These are phyloP conservation scores for Fraxinus nigra DNA, from an alignment of 305 asterid genomes.

Conservation along the genomic window DNA sequence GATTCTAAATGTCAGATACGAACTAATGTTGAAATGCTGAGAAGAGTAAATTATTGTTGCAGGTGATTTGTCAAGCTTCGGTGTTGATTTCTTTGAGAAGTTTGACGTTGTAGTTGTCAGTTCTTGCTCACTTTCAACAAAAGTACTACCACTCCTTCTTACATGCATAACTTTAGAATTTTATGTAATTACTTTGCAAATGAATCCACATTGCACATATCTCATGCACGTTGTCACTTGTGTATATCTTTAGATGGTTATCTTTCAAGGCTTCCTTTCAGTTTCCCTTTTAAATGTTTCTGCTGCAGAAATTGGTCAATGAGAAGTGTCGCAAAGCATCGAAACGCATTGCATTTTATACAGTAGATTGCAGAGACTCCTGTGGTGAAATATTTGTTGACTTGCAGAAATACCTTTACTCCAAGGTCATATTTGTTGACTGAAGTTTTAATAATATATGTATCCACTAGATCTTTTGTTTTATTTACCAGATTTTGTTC, in stretches of 20 bases:
- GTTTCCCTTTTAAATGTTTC: slow-evolving; percentile 12
- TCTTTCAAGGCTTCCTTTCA: not conserved
- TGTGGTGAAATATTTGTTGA: slow-evolving; percentile 97
- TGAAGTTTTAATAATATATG: not conserved
- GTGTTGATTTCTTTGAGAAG: slow-evolving; percentile 62
- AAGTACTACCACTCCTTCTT: slow-evolving; percentile 43
- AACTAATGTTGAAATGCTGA: not conserved
- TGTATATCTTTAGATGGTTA: not conserved
- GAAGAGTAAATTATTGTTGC: slow-evolving; percentile 11
- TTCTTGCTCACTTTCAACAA: slow-evolving; percentile 63
- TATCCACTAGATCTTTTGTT: slow-evolving; percentile 3
- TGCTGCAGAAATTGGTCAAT: slow-evolving; percentile 69
- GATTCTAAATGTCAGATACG: not conserved
- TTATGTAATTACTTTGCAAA: slow-evolving; percentile 15
- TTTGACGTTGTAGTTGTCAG: slow-evolving; percentile 80
- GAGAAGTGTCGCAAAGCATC: slow-evolving; percentile 73
- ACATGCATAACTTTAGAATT: slow-evolving; percentile 13
- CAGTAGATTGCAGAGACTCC: slow-evolving; percentile 88
- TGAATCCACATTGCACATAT: not conserved
- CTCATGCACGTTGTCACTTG: not conserved
- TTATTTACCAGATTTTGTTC: not conserved
- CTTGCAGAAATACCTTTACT: slow-evolving; percentile 72
- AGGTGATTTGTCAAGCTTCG: slow-evolving; percentile 74
- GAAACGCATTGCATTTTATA: slow-evolving; percentile 79
- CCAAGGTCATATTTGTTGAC: slow-evolving; percentile 48